These are phyloP conservation scores for Zelopaecilomyces penicillatus DNA, from an alignment of 2,329 filamentous ascomycete species.

Conservation along the genomic window DNA sequence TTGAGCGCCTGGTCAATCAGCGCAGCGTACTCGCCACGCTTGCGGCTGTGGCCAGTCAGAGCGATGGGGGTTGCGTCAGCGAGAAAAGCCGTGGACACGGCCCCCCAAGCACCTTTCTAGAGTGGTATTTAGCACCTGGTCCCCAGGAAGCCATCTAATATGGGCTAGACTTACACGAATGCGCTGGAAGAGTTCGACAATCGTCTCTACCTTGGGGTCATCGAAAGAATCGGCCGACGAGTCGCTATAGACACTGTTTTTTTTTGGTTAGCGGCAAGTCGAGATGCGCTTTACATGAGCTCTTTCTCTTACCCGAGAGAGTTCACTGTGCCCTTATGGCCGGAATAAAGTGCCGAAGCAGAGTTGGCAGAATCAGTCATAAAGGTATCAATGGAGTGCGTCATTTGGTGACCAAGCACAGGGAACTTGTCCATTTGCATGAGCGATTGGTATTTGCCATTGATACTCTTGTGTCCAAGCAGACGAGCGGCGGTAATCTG, in stretches of 20 bases:
- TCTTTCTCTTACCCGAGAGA: conserved; percentile 50
- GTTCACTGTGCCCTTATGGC: conserved; percentile 78
- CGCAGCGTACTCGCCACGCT: conserved; percentile 59
- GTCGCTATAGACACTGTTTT: conserved; percentile 59
- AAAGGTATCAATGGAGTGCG: conserved; percentile 75
- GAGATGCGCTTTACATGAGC: too few species aligned
- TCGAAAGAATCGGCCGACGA: conserved; percentile 66
- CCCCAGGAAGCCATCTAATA: too few species aligned
- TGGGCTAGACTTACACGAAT: conserved; percentile 44
- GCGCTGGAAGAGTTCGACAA: conserved; percentile 68
- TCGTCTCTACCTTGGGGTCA: conserved; percentile 79
- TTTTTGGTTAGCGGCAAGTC: conserved; percentile 3
- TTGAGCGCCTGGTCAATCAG: conserved; percentile 71
- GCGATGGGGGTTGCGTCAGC: conserved; percentile 78
- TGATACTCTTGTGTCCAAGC: conserved; percentile 73
- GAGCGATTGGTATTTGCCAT: conserved; percentile 70
- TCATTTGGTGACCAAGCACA: conserved; percentile 82
- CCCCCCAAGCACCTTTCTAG: conserved; percentile 48
- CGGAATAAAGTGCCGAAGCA: conserved; percentile 70
- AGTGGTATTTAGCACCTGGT: too few species aligned
- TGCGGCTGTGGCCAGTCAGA: conserved; percentile 62
- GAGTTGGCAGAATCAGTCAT: conserved; percentile 85
- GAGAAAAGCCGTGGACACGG: conserved; percentile 72
- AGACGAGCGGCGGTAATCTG: conserved; percentile 68
- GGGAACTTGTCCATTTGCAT: conserved; percentile 79